A percentile compares a stretch with the other conserved stretches of the same genome.
These are phyloP conservation scores for Aspergillus nanangensis DNA, from an alignment of 495 filamentous ascomycete genomes.

Conservation along the genomic window DNA sequence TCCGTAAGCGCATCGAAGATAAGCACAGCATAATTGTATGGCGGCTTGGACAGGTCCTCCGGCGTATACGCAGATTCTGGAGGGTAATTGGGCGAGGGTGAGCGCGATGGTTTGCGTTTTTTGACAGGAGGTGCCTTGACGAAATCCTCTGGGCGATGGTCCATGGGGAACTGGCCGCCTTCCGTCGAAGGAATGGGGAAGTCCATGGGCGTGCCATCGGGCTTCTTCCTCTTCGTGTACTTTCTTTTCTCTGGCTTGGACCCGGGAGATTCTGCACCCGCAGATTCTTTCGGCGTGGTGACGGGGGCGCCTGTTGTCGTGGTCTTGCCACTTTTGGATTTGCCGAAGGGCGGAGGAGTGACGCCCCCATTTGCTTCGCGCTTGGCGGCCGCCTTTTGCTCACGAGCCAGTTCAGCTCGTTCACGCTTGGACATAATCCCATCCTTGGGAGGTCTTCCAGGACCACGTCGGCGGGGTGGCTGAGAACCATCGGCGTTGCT, in stretches of 20 bases:
- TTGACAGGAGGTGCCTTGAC: constrained; percentile 46
- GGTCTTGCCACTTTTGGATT: constrained; percentile 57
- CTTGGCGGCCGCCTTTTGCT: constrained; percentile 49
- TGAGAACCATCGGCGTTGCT: constrained; percentile 31
- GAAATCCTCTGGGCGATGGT: constrained; percentile 39
- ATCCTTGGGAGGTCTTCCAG: constrained; percentile 85
- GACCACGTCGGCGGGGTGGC: constrained; percentile 69
- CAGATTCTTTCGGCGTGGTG: constrained; percentile 26
- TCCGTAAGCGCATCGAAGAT: constrained; percentile 85
- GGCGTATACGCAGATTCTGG: constrained; percentile 71
- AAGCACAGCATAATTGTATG: constrained; percentile 80
- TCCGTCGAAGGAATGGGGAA: constrained; percentile 42
- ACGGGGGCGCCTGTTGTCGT: constrained; percentile 8
- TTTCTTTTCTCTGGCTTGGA: constrained; percentile 68
- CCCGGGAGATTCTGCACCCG: constrained; percentile 49
- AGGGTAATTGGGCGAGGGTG: constrained; percentile 68
- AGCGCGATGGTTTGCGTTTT: constrained; percentile 54
- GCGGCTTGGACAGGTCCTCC: constrained; percentile 82
- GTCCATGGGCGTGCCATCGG: constrained; percentile 42
- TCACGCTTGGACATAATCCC: constrained; percentile 90
- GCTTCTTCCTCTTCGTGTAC: constrained; percentile 71
- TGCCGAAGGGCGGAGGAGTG: constrained; percentile 34
- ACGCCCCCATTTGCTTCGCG: constrained; percentile 42
- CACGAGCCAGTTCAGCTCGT: constrained; percentile 60
- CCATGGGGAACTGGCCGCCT: constrained; percentile 38